Conservation (phyloP, 176 grass and related monocot species). For the Avena sativa region DNA sequence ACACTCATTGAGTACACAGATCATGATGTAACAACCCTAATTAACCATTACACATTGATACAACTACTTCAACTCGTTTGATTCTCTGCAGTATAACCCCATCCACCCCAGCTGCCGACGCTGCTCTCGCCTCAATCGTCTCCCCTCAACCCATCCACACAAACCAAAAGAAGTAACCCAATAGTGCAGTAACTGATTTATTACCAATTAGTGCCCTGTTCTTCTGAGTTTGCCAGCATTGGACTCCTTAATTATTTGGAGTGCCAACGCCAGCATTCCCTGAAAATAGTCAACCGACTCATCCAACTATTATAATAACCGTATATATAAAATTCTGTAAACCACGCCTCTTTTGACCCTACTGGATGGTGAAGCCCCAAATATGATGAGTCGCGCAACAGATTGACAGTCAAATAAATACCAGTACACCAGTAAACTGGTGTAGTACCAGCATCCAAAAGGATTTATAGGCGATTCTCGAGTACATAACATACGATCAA, state of each 20-base stretch:
- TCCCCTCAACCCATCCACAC: neutral
- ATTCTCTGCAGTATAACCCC: neutral
- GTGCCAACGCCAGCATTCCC: neutral
- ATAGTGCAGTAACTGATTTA: neutral
- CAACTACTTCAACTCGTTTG: neutral
- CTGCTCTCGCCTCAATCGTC: neutral
- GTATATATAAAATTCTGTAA: neutral
- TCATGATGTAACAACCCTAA: neutral
- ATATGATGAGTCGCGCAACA: neutral
- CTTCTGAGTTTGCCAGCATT: neutral
- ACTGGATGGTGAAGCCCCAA: neutral
- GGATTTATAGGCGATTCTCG: neutral
- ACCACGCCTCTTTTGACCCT: neutral
- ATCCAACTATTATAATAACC: neutral
- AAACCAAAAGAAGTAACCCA: neutral
- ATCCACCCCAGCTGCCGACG: neutral
- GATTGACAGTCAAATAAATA: neutral
- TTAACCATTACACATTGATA: neutral
- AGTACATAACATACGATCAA: neutral
- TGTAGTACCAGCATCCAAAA: constrained; percentile 1
- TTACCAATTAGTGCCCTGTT: neutral
- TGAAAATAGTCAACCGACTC: constrained; percentile 6
- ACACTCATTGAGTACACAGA: neutral
- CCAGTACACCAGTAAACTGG: neutral
- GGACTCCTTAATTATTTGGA: neutral